Evolutionary conservation across 2,329 filamentous ascomycete genomes (phyloP).

Genomic region (Aschersonia sp.): DNA sequence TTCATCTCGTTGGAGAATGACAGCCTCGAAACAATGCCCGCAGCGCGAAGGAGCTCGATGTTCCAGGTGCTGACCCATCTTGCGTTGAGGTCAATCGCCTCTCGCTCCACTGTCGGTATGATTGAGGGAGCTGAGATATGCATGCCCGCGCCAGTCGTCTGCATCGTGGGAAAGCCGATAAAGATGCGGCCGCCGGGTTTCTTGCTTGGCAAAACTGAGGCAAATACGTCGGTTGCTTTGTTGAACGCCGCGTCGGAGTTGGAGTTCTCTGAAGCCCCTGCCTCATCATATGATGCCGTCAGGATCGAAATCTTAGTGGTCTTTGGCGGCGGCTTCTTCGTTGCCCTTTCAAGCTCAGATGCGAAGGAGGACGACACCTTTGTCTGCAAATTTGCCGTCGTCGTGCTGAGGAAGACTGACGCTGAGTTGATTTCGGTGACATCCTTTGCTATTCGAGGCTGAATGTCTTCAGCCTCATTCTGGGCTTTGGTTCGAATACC

Average conservation of each 20-base stretch:
- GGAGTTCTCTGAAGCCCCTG: slow-evolving; percentile 45
- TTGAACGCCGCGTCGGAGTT: slow-evolving; percentile 28
- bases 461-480: slow-evolving; percentile 46
- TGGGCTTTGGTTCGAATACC: slow-evolving; percentile 38
- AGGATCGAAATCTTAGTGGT: slow-evolving; percentile 73
- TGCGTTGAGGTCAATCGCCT: slow-evolving; percentile 93
- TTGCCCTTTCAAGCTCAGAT: slow-evolving; percentile 81
- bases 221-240: slow-evolving; percentile 65
- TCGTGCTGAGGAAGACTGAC: slow-evolving; percentile 79
- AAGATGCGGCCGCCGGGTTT: slow-evolving; percentile 75
- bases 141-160: slow-evolving; percentile 86
- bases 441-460: slow-evolving; percentile 53
- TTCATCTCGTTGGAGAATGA: slow-evolving; percentile 81
- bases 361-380: slow-evolving; percentile 60
- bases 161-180: slow-evolving; percentile 93
- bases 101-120: slow-evolving; percentile 92
- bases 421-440: slow-evolving; percentile 56
- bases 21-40: slow-evolving; percentile 78
- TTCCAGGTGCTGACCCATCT: slow-evolving; percentile 95
- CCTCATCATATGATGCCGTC: slow-evolving; percentile 81
- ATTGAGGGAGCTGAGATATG: slow-evolving; percentile 93
- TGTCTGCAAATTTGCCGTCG: slow-evolving; percentile 68
- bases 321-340: slow-evolving; percentile 91
- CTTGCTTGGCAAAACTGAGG: slow-evolving; percentile 77
- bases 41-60: slow-evolving; percentile 76